These are phyloP conservation scores for Chaetomium cochliodes DNA, from an alignment of 495 filamentous ascomycete species.

Conservation along the genomic window DNA sequence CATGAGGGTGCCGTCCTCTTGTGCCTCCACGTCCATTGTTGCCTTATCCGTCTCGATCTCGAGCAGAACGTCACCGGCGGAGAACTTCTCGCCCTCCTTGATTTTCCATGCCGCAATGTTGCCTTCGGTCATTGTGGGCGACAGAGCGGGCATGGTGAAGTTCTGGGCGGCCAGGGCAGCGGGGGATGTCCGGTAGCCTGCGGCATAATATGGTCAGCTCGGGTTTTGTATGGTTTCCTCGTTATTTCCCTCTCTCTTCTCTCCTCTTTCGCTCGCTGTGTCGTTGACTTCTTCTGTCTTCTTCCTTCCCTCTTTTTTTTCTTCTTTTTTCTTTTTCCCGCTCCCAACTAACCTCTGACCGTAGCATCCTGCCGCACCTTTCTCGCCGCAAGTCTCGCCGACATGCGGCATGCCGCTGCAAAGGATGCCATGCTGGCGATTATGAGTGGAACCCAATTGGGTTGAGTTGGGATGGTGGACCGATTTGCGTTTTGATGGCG, in stretches of 20 bases:
- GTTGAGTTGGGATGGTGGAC: constrained; percentile 18
- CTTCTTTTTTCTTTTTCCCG: neutral
- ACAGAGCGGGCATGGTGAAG: constrained; percentile 83
- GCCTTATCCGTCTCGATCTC: constrained; percentile 90
- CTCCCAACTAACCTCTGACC: constrained; percentile 46
- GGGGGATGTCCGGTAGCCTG: constrained; percentile 64
- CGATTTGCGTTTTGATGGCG: constrained; percentile 18
- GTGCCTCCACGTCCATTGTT: constrained; percentile 86
- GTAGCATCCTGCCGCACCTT: constrained; percentile 51
- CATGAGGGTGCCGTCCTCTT: constrained; percentile 74
- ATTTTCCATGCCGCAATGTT: constrained; percentile 75
- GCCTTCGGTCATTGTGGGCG: constrained; percentile 84
- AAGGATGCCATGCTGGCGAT: constrained; percentile 51
- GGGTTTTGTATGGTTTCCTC: neutral
- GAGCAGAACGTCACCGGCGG: constrained; percentile 74
- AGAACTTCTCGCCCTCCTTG: constrained; percentile 74
- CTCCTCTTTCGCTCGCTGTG: neutral
- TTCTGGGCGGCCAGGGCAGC: constrained; percentile 64
- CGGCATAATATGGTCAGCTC: constrained; percentile 3
- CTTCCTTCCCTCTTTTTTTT: neutral
- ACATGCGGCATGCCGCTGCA: constrained; percentile 49
- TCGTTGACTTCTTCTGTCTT: neutral
- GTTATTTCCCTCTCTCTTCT: neutral
- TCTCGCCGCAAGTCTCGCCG: constrained; percentile 48
- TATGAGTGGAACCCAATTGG: constrained; percentile 18